Percentiles rank a stretch among this genome's conserved stretches.
Conservation (phyloP, 73 alveolate genomes). For the Paramecium pentaurelia region DNA sequence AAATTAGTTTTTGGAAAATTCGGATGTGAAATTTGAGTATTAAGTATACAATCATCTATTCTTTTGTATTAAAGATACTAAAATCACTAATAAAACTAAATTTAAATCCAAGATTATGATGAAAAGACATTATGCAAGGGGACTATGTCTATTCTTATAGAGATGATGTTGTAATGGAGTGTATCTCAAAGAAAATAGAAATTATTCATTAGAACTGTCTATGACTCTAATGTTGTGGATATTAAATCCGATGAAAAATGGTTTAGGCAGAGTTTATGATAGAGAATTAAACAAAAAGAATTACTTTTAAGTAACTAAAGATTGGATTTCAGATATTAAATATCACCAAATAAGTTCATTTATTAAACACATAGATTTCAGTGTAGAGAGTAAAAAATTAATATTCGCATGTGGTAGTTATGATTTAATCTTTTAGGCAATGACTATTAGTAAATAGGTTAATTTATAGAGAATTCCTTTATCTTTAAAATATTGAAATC, state of each 20-base stretch:
- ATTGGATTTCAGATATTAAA: not conserved
- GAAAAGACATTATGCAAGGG: constrained; percentile 57
- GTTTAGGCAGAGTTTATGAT: constrained; percentile 83
- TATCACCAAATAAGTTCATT: constrained; percentile 12
- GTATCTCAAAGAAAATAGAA: constrained; percentile 12
- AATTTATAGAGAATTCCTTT: constrained; percentile 66
- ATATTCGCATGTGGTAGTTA: constrained; percentile 89
- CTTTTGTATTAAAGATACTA: not conserved
- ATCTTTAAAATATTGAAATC: constrained; percentile 74
- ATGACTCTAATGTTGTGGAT: constrained; percentile 44
- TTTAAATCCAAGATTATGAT: not conserved
- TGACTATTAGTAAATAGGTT: constrained; percentile 47
- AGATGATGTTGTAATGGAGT: constrained; percentile 81
- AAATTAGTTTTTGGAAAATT: constrained; percentile 79
- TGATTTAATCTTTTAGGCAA: constrained; percentile 89
- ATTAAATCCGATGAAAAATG: constrained; percentile 56
- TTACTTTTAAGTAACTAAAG: not conserved
- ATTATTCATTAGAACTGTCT: constrained; percentile 42
- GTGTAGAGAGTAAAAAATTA: constrained; percentile 69
- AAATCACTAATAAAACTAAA: not conserved
- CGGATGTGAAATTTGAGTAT: constrained; percentile 88
- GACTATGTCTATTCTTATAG: constrained; percentile 53
- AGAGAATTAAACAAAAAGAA: not conserved
- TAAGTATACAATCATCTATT: not conserved
- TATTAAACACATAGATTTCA: constrained; percentile 86